phyloP scores from a whole-genome alignment of 371 early-diverging fungal species.

The Mucor racemosus region DNA sequence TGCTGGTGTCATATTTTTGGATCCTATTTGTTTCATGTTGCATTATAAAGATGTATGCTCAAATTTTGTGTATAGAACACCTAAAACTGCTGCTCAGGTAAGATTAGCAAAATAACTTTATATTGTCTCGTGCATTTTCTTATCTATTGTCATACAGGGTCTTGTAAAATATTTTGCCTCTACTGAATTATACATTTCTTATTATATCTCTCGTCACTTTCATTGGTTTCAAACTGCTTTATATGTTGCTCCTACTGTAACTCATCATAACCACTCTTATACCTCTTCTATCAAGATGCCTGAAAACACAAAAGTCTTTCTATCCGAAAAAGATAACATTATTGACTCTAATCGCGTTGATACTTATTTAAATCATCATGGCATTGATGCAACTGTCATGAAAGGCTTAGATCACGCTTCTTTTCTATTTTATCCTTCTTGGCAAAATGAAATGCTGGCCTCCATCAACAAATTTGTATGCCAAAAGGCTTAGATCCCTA shows the following conservation, averaged over 20 bases:
- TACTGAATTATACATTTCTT: slow-evolving; percentile 68
- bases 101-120: background rate
- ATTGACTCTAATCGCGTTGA: slow-evolving; percentile 52
- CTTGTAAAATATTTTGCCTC: slow-evolving; percentile 72
- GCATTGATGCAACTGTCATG: slow-evolving; percentile 52
- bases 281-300: slow-evolving; percentile 34
- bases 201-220: slow-evolving; percentile 71
- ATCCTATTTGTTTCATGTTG: slow-evolving; percentile 74
- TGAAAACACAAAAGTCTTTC: slow-evolving; percentile 39
- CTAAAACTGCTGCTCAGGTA: slow-evolving; percentile 64
- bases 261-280: slow-evolving; percentile 18
- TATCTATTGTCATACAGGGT: slow-evolving; percentile 25
- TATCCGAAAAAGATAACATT: slow-evolving; percentile 58
- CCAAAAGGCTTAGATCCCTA: slow-evolving; percentile 13
- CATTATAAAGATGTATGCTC: slow-evolving; percentile 66
- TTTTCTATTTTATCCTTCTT: slow-evolving; percentile 49
- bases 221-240: slow-evolving; percentile 68
- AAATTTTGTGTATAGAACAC: slow-evolving; percentile 72
- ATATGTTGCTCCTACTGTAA: slow-evolving; percentile 38
- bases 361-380: slow-evolving; percentile 50
- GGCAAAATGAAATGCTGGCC: slow-evolving; percentile 44
- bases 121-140: background rate
- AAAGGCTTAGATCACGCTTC: slow-evolving; percentile 59
- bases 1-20: slow-evolving; percentile 60
- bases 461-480: slow-evolving; percentile 28